A percentile compares a stretch with the other conserved stretches of the same genome.
phyloP scores from a whole-genome alignment of 306 rosid species.

The Pyrus pyrifolia region DNA sequence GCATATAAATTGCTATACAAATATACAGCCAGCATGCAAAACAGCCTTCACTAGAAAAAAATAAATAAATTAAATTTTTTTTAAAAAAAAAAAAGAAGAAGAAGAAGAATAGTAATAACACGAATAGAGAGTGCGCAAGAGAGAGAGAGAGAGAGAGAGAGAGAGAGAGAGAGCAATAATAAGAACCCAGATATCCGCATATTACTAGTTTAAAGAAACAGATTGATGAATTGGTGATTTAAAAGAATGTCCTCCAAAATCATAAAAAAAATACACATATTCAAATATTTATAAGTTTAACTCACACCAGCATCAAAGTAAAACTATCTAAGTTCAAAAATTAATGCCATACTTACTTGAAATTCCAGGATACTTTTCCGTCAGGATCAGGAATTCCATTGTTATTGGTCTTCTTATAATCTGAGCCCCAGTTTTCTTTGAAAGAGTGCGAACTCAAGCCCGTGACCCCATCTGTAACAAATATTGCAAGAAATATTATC shows the following conservation, averaged over 20 bases:
- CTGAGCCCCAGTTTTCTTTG: conserved; percentile 77
- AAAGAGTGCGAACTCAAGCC: conserved; percentile 64
- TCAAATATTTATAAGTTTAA: neutral
- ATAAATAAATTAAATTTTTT: too few species aligned
- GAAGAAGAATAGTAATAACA: neutral
- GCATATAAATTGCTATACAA: neutral
- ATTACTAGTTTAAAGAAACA: neutral
- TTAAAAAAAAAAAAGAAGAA: too few species aligned
- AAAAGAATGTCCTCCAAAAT: neutral
- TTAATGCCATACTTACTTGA: conserved; percentile 52
- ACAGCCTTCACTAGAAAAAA: neutral
- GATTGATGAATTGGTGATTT: neutral
- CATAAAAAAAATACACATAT: neutral
- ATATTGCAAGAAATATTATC: conserved; percentile 15
- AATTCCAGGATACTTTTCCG: conserved; percentile 72
- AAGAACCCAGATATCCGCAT: neutral
- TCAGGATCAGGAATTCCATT: conserved; percentile 76
- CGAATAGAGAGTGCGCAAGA: too few species aligned
- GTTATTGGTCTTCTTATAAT: conserved; percentile 71
- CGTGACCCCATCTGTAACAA: conserved; percentile 66
- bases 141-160: too few species aligned
- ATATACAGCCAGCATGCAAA: neutral
- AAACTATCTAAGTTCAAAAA: neutral
- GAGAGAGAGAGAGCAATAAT: neutral
- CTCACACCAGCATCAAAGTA: neutral